A percentile compares a stretch with the other conserved stretches of the same genome.
Evolutionary conservation across 306 rosid species (phyloP).

Genomic region (Quillaja saponaria): DNA sequence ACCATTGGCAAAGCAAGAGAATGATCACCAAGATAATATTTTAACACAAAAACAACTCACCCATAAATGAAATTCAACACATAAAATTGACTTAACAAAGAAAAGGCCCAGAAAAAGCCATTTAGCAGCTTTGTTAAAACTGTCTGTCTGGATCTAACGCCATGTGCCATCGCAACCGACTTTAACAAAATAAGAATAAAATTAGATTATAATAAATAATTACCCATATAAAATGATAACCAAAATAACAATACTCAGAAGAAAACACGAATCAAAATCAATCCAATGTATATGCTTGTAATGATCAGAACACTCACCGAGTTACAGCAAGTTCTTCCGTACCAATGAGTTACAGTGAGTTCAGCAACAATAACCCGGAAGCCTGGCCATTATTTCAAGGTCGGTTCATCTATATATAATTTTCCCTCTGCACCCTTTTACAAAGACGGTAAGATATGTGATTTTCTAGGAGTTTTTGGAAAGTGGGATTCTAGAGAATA

Average conservation of each 20-base stretch:
- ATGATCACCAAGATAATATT: slow-evolving; percentile 33
- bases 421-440: slow-evolving; percentile 18
- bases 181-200: slow-evolving; percentile 10
- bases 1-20: slow-evolving; percentile 20
- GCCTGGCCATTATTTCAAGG: slow-evolving; percentile 37
- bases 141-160: slow-evolving; percentile 44
- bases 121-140: slow-evolving; percentile 20
- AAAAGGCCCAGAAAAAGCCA: slow-evolving; percentile 22
- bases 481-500: slow-evolving; percentile 56
- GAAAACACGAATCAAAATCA: slow-evolving; percentile 42
- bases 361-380: slow-evolving; percentile 37
- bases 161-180: slow-evolving; percentile 32
- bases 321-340: slow-evolving; percentile 26
- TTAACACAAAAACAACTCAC: slow-evolving; percentile 22
- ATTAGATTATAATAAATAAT: slow-evolving; percentile 15
- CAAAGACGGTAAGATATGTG: slow-evolving; percentile 38
- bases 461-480: slow-evolving; percentile 37
- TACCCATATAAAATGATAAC: slow-evolving; percentile 18
- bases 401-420: slow-evolving; percentile 42
- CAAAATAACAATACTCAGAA: slow-evolving; percentile 31
- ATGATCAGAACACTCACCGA: slow-evolving; percentile 47
- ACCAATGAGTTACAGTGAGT: slow-evolving; percentile 46
- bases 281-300: slow-evolving; percentile 48
- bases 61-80: slow-evolving; percentile 25
- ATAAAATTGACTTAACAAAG: slow-evolving; percentile 19